These are phyloP conservation scores for Scalesia atractyloides DNA, from an alignment of 129 eudicot genomes.

Conservation along the genomic window DNA sequence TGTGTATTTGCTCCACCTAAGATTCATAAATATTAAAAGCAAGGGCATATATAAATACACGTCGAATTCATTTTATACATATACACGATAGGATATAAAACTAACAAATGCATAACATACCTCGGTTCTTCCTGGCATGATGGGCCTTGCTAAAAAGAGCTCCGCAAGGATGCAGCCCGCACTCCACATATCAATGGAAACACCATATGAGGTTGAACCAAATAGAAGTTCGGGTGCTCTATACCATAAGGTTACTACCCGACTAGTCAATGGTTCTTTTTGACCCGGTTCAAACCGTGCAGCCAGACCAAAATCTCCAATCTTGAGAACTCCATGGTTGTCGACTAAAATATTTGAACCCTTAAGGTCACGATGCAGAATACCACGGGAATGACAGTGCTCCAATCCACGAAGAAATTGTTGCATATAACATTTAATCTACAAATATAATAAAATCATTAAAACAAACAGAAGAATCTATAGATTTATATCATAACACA, in stretches of 20 bases:
- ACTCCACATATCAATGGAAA: conserved; percentile 92
- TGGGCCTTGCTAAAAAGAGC: conserved; percentile 78
- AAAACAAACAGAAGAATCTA: not conserved
- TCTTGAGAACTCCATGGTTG: conserved; percentile 70
- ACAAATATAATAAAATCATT: conserved; percentile 16
- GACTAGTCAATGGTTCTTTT: conserved; percentile 77
- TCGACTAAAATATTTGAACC: conserved; percentile 84
- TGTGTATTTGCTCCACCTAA: conserved; percentile 97
- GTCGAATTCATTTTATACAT: too few relatives aligned
- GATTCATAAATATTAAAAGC: too few relatives aligned
- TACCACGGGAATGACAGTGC: conserved; percentile 83
- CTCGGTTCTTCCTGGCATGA: conserved; percentile 99
- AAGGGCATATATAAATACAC: too few relatives aligned
- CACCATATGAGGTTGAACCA: conserved; percentile 85
- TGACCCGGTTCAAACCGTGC: conserved; percentile 59
- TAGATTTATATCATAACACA: not conserved
- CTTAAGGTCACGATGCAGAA: conserved; percentile 93
- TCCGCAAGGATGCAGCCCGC: conserved; percentile 93
- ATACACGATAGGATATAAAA: not conserved
- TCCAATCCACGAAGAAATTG: conserved; percentile 81
- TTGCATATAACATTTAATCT: conserved; percentile 90
- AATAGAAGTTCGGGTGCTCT: conserved; percentile 93
- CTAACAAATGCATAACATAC: conserved; percentile 30
- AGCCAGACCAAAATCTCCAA: conserved; percentile 94
- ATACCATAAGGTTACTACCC: conserved; percentile 95